Evolutionary conservation across 176 grass and related monocot genomes (phyloP), one percentile per base, ranked within the genome.

Genomic region (Eremochloa ophiuroides): DNA sequence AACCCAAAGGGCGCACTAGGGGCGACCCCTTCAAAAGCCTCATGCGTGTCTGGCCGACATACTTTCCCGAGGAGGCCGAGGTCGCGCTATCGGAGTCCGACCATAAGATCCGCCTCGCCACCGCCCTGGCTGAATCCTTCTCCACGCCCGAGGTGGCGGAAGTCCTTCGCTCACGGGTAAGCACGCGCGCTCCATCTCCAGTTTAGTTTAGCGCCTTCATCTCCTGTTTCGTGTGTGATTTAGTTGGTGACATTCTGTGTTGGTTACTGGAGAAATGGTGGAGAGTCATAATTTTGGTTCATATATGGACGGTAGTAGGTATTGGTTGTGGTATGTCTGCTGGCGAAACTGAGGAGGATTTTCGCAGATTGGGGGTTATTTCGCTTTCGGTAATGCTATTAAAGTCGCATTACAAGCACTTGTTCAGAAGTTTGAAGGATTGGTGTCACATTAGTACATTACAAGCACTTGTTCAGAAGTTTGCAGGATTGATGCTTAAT

Each of bases 61-160:
- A 98, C 83, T 98, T 98, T 81, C 92, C 84, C 10, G 81, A 60
- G 41, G 77, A 89, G 31, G 33, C 76, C 31, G 80, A 89, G 27
- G 29, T 73, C 27, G 60, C 63, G 29, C 18, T 85, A 31, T 10
- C 76, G 51, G 38, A 71, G 42, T 62, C 23, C 64, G 86, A 87
- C 62, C 81, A 9, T 23, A 89, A 85, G 27, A 51, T 80, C 71
- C n/a, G 39, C 23, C 78, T 94, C 84, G 75, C 74, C 50, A 41
- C 17, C 22, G 65, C 69, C 25, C 81, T 94, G 51, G 35, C 40
- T 10, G 35, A 38, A 35, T 75, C 81, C 77, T 83, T 91, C 66
- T 71, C 84, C 11, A n/a, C 73, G 29, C 42, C 23, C 40, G 7
- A 14, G 3, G 66, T 83, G 62, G 77, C 30, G 58, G 39, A 53